These are phyloP conservation scores for Curvularia lunata DNA, from an alignment of 2,329 filamentous ascomycete genomes.

Conservation along the genomic window DNA sequence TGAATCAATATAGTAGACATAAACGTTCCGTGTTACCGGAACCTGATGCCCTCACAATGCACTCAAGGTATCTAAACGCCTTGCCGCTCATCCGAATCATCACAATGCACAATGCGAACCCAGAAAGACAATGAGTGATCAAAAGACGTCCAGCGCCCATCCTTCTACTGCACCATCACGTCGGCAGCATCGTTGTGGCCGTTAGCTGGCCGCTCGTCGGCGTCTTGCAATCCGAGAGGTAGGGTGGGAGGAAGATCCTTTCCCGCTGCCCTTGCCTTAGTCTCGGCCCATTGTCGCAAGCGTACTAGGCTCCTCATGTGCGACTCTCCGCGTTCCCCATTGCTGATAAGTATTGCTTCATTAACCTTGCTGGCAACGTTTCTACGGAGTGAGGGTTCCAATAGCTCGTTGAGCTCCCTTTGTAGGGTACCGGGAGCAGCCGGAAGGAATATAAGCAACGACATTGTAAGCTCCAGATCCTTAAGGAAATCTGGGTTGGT, in stretches of 20 bases:
- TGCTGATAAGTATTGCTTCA: conserved; percentile 78
- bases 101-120: not conserved
- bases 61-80: not conserved
- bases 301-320: conserved; percentile 82
- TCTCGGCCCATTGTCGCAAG: conserved; percentile 85
- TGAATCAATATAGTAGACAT: not conserved
- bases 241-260: conserved; percentile 51
- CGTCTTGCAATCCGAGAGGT: conserved; percentile 52
- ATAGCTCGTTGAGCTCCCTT: conserved; percentile 74
- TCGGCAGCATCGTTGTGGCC: conserved; percentile 45
- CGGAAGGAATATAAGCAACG: conserved; percentile 84
- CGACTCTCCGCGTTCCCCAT: conserved; percentile 76
- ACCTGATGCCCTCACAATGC: not conserved
- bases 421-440: conserved; percentile 67
- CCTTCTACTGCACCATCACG: conserved; percentile 41
- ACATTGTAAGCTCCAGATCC: conserved; percentile 91
- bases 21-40: conserved; percentile 1
- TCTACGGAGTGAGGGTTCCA: conserved; percentile 79
- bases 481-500: conserved; percentile 80
- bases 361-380: conserved; percentile 90
- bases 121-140: not conserved
- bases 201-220: conserved; percentile 32
- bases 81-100: not conserved
- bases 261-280: conserved; percentile 57
- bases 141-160: not conserved